Percentiles rank a stretch among this genome's conserved stretches.
phyloP scores from a whole-genome alignment of 129 eudicot species.

The Flaveria brownii region DNA sequence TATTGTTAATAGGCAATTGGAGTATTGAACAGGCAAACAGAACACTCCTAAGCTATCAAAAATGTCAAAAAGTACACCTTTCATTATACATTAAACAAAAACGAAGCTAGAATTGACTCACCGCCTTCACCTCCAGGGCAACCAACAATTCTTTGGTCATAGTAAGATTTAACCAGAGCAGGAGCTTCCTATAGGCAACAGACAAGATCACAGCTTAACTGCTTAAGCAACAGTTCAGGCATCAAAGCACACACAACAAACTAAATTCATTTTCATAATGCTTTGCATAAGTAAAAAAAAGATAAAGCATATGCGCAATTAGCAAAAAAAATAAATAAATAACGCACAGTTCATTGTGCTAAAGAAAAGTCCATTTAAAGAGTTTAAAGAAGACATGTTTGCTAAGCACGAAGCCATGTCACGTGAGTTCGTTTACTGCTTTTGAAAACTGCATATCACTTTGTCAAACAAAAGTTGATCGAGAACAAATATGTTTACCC shows the following conservation, averaged over 20 bases:
- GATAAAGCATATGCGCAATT: neutral
- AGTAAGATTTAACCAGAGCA: conserved; percentile 75
- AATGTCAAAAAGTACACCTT: neutral
- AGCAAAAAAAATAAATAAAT: neutral
- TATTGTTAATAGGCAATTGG: neutral
- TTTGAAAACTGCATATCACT: neutral
- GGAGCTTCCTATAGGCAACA: conserved; percentile 67
- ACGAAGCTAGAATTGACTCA: conserved; percentile 29
- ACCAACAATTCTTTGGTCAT: conserved; percentile 85
- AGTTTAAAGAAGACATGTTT: neutral
- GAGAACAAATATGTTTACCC: neutral
- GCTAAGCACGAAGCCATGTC: neutral
- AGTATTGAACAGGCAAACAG: neutral
- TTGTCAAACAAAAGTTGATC: neutral
- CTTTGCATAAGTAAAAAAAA: neutral
- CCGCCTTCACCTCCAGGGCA: conserved; percentile 98
- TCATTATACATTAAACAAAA: neutral
- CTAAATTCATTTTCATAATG: neutral
- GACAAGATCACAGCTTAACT: conserved; percentile 14
- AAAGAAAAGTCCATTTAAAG: neutral
- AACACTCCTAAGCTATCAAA: neutral
- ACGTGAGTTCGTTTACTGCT: neutral
- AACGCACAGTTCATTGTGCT: neutral
- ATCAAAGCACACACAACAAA: neutral
- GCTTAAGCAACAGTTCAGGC: conserved; percentile 13